Evolutionary conservation across 768 basidiomycete species (phyloP), one percentile per base, ranked within the genome.

Genomic region (Panus rudis): DNA sequence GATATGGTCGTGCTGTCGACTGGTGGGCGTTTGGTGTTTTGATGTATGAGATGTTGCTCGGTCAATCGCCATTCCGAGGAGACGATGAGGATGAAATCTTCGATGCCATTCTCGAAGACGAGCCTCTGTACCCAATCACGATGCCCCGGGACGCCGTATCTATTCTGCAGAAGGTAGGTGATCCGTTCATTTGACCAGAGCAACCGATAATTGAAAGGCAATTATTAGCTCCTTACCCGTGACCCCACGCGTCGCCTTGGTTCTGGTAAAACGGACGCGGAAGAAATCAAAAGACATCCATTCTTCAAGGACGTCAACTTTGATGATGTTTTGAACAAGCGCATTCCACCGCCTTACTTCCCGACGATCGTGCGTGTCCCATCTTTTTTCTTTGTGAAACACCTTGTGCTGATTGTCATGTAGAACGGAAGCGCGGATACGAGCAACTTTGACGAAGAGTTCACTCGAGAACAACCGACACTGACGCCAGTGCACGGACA

Each of bases 1-100:
- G 92, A 37, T 99, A 99, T 55, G 93, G 92, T 8, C 90, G 92
- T 28, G 94, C 96, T 10, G 96, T 99, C 31, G 96, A 99, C 60
- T 99, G 96, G 96, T 99, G 96, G 96, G 96, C 96, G 11, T 98
- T 98, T 61, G 96, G 96, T 51, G 96, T 99, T 4, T 66, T 99
- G 54, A 97, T 87, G 20, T 99, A 99, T 61, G 96, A 99, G 67
- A 99, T 99, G 96, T 66, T 99, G 42, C 74, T 98, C 20, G 96
- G 96, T 35, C 96, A 98, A 66, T 98, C 96, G 4, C 96, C 96
- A 3, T 99, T 99, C 84, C 84, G 93, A 34, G 96, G 96, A 45
- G 96, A 99, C 55, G 96, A 98, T 53, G 96, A 98, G 63, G 96
- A 99, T 58, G 96, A 99, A 71, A 98, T 99, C 47, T 99, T 98